Evolutionary conservation across 1,284 basidiomycete species (phyloP).

Genomic region (Anthracocystis setariae): DNA sequence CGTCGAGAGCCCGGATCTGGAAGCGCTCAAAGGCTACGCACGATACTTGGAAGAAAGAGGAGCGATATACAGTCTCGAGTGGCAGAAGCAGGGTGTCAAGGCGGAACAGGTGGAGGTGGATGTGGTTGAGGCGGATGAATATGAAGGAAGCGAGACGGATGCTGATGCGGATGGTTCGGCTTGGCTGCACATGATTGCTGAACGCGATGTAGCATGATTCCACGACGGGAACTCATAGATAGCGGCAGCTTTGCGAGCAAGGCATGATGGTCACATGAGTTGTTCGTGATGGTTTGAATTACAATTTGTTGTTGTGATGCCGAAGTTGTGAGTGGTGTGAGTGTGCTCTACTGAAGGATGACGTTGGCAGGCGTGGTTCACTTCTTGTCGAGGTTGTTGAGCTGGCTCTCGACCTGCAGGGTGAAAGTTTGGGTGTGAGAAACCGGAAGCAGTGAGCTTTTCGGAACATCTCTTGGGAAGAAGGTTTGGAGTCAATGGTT

Average conservation of each 20-base stretch:
- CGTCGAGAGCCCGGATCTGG: constrained; percentile 42
- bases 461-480: too few relatives aligned
- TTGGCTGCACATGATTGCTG: constrained; percentile 33
- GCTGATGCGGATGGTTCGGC: constrained; percentile 28
- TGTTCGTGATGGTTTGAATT: background rate
- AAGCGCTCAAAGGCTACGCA: constrained; percentile 35
- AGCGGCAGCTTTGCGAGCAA: background rate
- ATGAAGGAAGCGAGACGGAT: constrained; percentile 12
- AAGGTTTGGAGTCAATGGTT: too few relatives aligned
- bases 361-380: constrained; percentile 7
- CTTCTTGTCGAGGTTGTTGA: constrained; percentile 57
- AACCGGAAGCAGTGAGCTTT: background rate
- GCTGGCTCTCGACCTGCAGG: constrained; percentile 43
- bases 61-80: constrained; percentile 3
- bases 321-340: constrained; percentile 12
- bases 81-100: constrained; percentile 2
- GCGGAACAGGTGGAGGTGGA: constrained; percentile 3
- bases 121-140: constrained; percentile 14
- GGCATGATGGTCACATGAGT: background rate
- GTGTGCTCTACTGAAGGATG: too few relatives aligned
- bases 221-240: background rate
- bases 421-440: background rate
- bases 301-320: constrained; percentile 5
- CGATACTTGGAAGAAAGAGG: constrained; percentile 32
- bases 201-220: constrained; percentile 24